These are phyloP conservation scores for Aureobasidium mangrovei DNA, from an alignment of 2,329 filamentous ascomycete species.

Conservation along the genomic window DNA sequence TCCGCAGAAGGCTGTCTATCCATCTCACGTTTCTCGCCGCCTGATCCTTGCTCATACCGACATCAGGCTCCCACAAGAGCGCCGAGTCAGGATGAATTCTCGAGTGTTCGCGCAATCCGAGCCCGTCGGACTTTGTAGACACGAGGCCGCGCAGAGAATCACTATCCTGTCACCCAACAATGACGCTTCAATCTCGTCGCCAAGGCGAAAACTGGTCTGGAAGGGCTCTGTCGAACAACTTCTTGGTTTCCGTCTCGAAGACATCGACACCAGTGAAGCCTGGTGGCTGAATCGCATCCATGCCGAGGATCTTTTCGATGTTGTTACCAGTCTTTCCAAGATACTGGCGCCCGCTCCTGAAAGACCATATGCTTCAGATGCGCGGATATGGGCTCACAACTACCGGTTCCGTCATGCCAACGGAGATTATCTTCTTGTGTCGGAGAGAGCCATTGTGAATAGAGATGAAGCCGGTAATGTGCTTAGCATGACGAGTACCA, in stretches of 20 bases:
- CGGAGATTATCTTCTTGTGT: neutral
- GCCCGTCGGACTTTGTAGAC: neutral
- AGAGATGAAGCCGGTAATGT: slow-evolving; percentile 11
- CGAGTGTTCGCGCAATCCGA: neutral
- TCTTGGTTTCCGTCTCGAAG: neutral
- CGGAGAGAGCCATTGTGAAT: slow-evolving; percentile 1
- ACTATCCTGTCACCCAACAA: neutral
- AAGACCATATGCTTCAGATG: slow-evolving; percentile 1
- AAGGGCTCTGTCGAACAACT: slow-evolving; percentile 5
- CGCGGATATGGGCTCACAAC: slow-evolving; percentile 5
- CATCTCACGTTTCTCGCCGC: neutral
- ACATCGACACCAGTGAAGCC: neutral
- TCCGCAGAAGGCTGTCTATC: neutral
- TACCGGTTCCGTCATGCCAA: slow-evolving; percentile 4
- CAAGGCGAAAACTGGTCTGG: neutral
- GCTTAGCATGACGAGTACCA: slow-evolving; percentile 4
- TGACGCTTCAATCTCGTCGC: neutral
- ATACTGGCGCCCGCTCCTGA: slow-evolving; percentile 3
- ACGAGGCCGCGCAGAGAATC: slow-evolving; percentile 1
- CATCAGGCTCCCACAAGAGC: neutral
- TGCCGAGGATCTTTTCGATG: neutral
- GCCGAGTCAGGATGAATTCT: neutral
- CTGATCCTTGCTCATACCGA: neutral
- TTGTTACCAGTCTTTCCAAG: neutral
- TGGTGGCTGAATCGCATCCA: slow-evolving; percentile 12